phyloP scores from a whole-genome alignment of 169 alveolate species.

The Cryptosporidium sp. region DNA sequence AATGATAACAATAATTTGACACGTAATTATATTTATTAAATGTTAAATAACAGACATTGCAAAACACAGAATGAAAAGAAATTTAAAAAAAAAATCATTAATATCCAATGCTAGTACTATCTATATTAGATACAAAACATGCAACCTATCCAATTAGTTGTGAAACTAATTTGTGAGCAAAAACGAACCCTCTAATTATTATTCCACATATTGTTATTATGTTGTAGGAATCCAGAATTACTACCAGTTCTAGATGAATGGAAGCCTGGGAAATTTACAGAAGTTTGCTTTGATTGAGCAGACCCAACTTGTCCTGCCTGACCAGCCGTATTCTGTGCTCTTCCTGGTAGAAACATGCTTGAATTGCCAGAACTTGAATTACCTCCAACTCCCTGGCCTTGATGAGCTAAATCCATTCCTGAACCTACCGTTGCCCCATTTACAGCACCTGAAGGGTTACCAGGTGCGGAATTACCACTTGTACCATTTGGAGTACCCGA shows the following conservation, averaged over 20 bases:
- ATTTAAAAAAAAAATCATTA: constrained; percentile 2
- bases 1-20: background rate
- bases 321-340: constrained; percentile 9
- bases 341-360: constrained; percentile 19
- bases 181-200: background rate
- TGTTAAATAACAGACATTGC: too few species aligned
- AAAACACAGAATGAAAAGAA: background rate
- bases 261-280: constrained; percentile 63
- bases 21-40: background rate
- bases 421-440: constrained; percentile 31
- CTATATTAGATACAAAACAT: background rate
- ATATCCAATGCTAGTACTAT: background rate
- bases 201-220: constrained; percentile 64
- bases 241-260: constrained; percentile 49
- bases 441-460: constrained; percentile 21
- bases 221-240: constrained; percentile 52
- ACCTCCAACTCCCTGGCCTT: constrained; percentile 6
- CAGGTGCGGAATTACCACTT: constrained; percentile 16
- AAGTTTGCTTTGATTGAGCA: constrained; percentile 13
- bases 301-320: constrained; percentile 33
- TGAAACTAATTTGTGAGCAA: background rate
- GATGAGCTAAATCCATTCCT: constrained; percentile 10
- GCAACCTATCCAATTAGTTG: background rate
- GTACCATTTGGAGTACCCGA: constrained; percentile 13
- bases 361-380: constrained; percentile 19